Base-by-base conservation (phyloP, 148 eudicot species). In the Pouteria glomerata region DNA sequence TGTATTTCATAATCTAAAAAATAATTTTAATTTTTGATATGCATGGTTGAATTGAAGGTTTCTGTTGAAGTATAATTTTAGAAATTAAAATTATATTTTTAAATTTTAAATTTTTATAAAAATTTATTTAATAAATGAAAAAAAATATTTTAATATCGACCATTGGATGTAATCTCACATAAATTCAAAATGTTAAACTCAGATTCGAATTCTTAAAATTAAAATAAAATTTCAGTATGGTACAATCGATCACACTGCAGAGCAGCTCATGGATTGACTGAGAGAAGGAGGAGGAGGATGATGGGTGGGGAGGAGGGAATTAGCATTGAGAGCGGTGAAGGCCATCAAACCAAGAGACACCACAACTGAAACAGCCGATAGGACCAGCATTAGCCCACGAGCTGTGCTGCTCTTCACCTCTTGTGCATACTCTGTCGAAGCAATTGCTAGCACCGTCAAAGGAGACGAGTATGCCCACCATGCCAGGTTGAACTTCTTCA, bases 391-490 rank as follows among this genome's bases (percentile, higher is more conserved):
- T 31, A 83, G 53, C 15, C 52, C 74, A 1, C 79, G 72, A 27
- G 87, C 78, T 45, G 64, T 27, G 4, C 23, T 30, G 34, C 70
- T 57, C 39, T 84, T 73, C 65, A 79, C 87, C 18, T 76, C 79
- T 19, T 78, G 5, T 1, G 91, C 90, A 16, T 89, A 91, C 59
- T 80, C 75, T 5, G 73, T 16, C 10, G 78, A 76, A 23, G 78
- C 78, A 11, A 76, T 29, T 8, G 78, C 78, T 1, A 91, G 73
- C 35, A 84, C 35, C 2, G 90, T 85, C n/a, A 91, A 27, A 0
- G 90, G 91, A 66, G 82, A 87, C 8, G 90, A 87, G 70, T 84
- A 89, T 0, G 91, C 85, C 94, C 94, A 91, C 94, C 94, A 91
- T 39, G 90, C 86, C 3, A 89, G 68, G 23, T 63, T 89, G 79